These are phyloP conservation scores for Colletotrichum theobromicola DNA, from an alignment of 2,329 filamentous ascomycete species.

Conservation along the genomic window DNA sequence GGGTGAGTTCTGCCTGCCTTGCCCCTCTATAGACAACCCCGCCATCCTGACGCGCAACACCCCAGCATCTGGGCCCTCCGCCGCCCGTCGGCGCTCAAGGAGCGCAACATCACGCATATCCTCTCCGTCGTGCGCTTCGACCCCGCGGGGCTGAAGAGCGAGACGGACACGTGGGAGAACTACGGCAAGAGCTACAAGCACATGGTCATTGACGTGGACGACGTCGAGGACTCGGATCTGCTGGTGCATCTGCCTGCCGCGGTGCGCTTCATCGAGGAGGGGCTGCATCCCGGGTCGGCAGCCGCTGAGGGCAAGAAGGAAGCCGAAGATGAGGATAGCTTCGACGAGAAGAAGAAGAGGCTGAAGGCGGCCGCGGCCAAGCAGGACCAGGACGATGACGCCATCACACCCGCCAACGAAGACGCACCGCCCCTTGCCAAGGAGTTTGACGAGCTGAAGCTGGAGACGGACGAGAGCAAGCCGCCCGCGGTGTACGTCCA, in stretches of 20 bases:
- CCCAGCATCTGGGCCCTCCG: constrained; percentile 79
- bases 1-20: constrained; percentile 34
- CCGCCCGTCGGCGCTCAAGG: constrained; percentile 70
- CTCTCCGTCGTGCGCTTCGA: constrained; percentile 77
- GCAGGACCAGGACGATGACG: neutral
- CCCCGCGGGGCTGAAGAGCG: constrained; percentile 48
- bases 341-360: constrained; percentile 7
- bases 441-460: constrained; percentile 5
- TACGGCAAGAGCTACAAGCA: constrained; percentile 69
- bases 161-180: constrained; percentile 56
- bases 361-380: constrained; percentile 5
- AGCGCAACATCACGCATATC: constrained; percentile 84
- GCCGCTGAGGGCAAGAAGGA: neutral
- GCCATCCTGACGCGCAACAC: neutral
- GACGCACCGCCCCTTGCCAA: neutral
- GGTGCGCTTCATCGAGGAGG: constrained; percentile 83
- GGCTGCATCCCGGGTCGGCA: constrained; percentile 48
- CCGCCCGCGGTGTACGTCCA: constrained; percentile 59
- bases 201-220: constrained; percentile 83
- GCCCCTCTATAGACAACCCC: neutral
- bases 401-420: neutral
- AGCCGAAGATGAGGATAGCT: neutral
- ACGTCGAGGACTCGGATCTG: constrained; percentile 88
- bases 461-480: constrained; percentile 16
- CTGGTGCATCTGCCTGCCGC: constrained; percentile 79